These are phyloP conservation scores for Thermoascus crustaceus DNA, from an alignment of 2,329 filamentous ascomycete genomes.

Conservation along the genomic window DNA sequence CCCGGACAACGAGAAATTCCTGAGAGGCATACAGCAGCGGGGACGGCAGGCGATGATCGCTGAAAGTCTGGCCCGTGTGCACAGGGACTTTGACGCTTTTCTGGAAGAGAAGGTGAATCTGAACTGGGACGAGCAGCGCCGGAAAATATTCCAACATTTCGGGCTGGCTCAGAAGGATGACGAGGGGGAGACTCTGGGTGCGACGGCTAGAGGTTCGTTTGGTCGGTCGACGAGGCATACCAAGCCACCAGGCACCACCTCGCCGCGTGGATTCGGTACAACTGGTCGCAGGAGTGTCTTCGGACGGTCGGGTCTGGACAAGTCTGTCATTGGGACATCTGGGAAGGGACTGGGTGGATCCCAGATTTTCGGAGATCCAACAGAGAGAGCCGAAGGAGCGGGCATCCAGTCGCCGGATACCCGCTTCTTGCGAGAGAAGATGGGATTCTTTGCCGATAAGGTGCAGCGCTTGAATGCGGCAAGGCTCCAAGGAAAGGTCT, in stretches of 20 bases:
- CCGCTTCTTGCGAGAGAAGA: slow-evolving; percentile 73
- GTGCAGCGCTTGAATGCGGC: slow-evolving; percentile 70
- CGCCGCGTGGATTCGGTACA: slow-evolving; percentile 37
- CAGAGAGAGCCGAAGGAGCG: slow-evolving; percentile 46
- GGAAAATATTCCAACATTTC: slow-evolving; percentile 92
- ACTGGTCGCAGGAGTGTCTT: slow-evolving; percentile 48
- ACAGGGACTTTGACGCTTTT: slow-evolving; percentile 86
- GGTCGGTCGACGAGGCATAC: slow-evolving; percentile 37
- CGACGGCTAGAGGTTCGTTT: slow-evolving; percentile 40
- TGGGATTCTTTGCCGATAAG: slow-evolving; percentile 69
- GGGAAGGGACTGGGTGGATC: slow-evolving; percentile 53
- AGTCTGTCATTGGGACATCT: slow-evolving; percentile 79
- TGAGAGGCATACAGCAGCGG: slow-evolving; percentile 79
- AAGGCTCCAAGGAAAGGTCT: slow-evolving; percentile 58
- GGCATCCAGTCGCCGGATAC: slow-evolving; percentile 55
- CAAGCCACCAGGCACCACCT: slow-evolving; percentile 31
- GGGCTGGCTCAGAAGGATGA: slow-evolving; percentile 58
- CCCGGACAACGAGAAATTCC: slow-evolving; percentile 59
- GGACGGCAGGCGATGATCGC: slow-evolving; percentile 86
- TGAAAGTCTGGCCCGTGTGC: slow-evolving; percentile 80
- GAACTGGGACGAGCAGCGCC: slow-evolving; percentile 92
- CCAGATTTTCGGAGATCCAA: slow-evolving; percentile 62
- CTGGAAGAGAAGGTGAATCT: slow-evolving; percentile 90
- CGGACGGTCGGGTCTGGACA: slow-evolving; percentile 63
- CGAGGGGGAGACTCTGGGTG: slow-evolving; percentile 34